These are phyloP conservation scores for Spiromastix sp. DNA, from an alignment of 2,329 filamentous ascomycete species.

Conservation along the genomic window DNA sequence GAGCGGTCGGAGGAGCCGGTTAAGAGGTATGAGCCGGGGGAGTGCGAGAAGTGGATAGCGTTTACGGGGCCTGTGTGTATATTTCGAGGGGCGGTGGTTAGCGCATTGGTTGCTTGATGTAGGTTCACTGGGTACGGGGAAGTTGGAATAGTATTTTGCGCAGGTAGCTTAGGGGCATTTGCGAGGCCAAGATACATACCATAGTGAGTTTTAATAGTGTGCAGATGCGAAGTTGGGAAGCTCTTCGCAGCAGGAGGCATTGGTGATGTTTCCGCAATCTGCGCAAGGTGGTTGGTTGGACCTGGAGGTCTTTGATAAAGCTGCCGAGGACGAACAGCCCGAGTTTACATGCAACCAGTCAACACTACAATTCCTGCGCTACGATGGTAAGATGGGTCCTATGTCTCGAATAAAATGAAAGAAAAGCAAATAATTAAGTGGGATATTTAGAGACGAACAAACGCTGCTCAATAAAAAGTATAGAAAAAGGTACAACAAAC, in stretches of 20 bases:
- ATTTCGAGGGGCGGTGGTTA: neutral
- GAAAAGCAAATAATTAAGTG: too few species aligned
- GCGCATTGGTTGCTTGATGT: conserved; percentile 1
- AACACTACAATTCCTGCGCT: too few species aligned
- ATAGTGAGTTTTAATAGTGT: conserved; percentile 36
- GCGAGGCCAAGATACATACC: conserved; percentile 17
- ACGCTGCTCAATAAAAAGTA: too few species aligned
- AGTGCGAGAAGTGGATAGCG: conserved; percentile 61
- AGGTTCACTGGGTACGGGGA: neutral
- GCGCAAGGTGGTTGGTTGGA: conserved; percentile 3
- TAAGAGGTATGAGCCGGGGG: conserved; percentile 66
- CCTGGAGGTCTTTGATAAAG: too few species aligned
- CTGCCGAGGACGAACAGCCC: too few species aligned
- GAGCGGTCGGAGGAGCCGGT: conserved; percentile 77
- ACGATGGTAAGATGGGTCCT: too few species aligned
- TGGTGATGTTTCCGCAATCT: conserved; percentile 6
- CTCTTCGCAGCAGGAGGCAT: conserved; percentile 20
- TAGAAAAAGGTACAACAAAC: conserved; percentile 29
- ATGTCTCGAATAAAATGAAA: too few species aligned
- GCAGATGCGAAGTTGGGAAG: conserved; percentile 31
- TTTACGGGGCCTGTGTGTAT: conserved; percentile 53
- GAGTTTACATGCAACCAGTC: too few species aligned
- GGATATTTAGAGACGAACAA: conserved; percentile 8
- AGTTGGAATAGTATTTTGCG: too few species aligned
- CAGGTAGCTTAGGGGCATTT: too few species aligned